phyloP scores from a whole-genome alignment of 1,139 yeast genomes.

The Pichia sp. region DNA sequence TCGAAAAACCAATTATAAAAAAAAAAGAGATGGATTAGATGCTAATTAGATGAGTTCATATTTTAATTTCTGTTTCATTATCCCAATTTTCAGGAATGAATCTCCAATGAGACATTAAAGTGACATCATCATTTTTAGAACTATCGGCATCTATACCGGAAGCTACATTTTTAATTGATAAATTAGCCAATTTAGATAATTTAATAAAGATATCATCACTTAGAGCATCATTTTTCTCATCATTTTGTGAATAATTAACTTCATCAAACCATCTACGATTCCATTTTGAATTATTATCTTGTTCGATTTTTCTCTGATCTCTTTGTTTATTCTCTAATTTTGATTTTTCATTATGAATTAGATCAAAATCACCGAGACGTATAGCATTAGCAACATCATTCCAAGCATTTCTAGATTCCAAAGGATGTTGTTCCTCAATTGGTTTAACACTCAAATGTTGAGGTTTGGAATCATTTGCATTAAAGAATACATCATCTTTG shows the following conservation, averaged over 20 bases:
- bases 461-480: slow-evolving; percentile 49
- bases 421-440: slow-evolving; percentile 61
- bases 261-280: slow-evolving; percentile 70
- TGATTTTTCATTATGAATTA: slow-evolving; percentile 68
- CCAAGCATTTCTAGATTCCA: slow-evolving; percentile 88
- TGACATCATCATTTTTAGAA: slow-evolving; percentile 18
- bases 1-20: not conserved
- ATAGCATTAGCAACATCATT: slow-evolving; percentile 81
- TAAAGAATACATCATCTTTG: slow-evolving; percentile 47
- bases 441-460: slow-evolving; percentile 69
- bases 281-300: slow-evolving; percentile 59
- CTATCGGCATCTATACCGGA: slow-evolving; percentile 45
- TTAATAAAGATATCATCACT: slow-evolving; percentile 33
- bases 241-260: slow-evolving; percentile 34
- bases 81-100: slow-evolving; percentile 49
- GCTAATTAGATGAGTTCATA: slow-evolving; percentile 19
- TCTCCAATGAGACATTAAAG: slow-evolving; percentile 60
- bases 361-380: slow-evolving; percentile 61
- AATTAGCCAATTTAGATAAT: slow-evolving; percentile 47
- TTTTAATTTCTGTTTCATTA: slow-evolving; percentile 50
- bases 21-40: not conserved
- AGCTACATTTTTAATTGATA: slow-evolving; percentile 59
- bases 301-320: slow-evolving; percentile 66
- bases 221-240: slow-evolving; percentile 5
- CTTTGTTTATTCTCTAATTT: slow-evolving; percentile 78